Evolutionary conservation across 371 early-diverging fungal species (phyloP).

Genomic region (Zychaea mexicana): DNA sequence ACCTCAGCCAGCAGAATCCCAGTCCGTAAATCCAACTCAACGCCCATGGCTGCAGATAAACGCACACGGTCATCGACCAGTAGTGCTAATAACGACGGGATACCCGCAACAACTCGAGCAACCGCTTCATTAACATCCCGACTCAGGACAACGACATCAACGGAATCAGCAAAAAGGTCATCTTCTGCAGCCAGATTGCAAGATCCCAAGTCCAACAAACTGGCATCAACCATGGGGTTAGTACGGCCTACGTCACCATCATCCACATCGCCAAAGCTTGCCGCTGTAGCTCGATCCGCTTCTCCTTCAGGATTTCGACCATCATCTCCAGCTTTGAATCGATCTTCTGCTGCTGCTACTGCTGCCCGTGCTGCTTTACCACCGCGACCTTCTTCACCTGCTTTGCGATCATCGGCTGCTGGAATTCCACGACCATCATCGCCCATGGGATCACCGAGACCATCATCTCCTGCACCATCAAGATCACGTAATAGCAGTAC

Average conservation of each 20-base stretch:
- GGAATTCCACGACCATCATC: background rate
- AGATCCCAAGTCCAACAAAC: background rate
- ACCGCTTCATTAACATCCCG: background rate
- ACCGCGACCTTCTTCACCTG: background rate
- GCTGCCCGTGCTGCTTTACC: background rate
- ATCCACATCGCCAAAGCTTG: background rate
- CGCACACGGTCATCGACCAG: background rate
- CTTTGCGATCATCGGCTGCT: background rate
- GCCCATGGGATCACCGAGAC: background rate
- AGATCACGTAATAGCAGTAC: background rate
- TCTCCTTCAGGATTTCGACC: background rate
- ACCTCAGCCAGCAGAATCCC: conserved; percentile 9
- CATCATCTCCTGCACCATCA: background rate
- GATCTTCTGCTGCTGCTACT: background rate
- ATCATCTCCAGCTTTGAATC: background rate
- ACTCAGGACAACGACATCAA: background rate
- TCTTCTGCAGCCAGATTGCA: background rate
- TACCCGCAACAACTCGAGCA: background rate
- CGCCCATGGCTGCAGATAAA: background rate
- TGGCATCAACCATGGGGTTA: too few species aligned
- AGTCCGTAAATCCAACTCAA: conserved; percentile 3
- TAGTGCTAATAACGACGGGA: too few species aligned
- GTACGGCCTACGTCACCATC: background rate
- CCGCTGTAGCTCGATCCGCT: background rate
- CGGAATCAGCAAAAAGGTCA: background rate